phyloP scores from a whole-genome alignment of 495 filamentous ascomycete genomes.

The Platismatia glauca region DNA sequence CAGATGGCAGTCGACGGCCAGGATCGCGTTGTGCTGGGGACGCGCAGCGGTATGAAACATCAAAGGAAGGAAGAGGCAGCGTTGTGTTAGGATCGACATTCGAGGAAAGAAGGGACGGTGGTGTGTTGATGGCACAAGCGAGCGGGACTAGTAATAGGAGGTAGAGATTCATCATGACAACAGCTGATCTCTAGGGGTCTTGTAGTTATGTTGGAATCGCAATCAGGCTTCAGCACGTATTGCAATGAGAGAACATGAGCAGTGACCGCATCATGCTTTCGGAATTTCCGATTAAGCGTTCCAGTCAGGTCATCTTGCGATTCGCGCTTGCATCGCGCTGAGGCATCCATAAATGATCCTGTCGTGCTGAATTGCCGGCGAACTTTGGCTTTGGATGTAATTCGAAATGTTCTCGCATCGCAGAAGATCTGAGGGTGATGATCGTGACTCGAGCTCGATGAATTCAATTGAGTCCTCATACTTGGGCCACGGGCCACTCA shows the following conservation, averaged over 20 bases:
- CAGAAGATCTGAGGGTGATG: too few species aligned
- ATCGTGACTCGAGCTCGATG: too few species aligned
- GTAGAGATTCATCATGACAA: neutral
- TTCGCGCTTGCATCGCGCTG: neutral
- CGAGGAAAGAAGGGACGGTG: neutral
- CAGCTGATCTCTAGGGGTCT: neutral
- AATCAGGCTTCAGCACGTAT: neutral
- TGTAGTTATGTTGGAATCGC: neutral
- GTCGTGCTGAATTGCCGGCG: too few species aligned
- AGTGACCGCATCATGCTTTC: too few species aligned
- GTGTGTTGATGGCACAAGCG: neutral
- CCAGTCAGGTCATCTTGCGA: neutral
- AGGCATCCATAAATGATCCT: too few species aligned
- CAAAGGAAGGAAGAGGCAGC: neutral
- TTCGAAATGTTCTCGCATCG: too few species aligned
- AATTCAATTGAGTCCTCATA: too few species aligned
- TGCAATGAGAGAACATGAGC: neutral
- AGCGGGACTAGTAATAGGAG: neutral
- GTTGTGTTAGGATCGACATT: neutral
- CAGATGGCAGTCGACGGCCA: neutral
- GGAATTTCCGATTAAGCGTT: neutral
- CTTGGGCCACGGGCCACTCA: too few species aligned
- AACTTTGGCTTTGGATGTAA: too few species aligned
- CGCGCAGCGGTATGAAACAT: neutral
- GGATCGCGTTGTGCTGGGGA: neutral